Evolutionary conservation across 768 basidiomycete genomes (phyloP), one percentile per base, ranked within the genome.

Genomic region (Auriscalpium vulgare): DNA sequence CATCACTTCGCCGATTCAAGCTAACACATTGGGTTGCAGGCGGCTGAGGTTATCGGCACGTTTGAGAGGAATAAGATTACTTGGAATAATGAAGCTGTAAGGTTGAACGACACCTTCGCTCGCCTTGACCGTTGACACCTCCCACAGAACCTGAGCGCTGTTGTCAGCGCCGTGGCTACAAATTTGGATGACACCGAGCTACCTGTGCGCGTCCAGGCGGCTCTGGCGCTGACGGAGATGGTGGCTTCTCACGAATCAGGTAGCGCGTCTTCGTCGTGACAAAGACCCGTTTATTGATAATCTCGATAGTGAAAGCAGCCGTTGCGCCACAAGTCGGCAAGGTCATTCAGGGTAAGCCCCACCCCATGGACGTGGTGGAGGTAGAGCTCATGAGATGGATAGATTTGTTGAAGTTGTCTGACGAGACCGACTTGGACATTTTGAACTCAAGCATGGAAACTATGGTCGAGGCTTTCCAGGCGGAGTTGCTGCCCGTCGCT

Each of bases 331-430:
- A 85, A 64, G 86, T 93, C 43, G 90, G 85, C 50, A 89, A 92
- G 68, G 88, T 95, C 67, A 83, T 95, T 56, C 88, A 92, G 75
- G 87, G 89, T 87, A 43, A 43, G 17, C 36, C 19, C 36, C 50
- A 36, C n/a, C 53, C 38, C 19, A 47, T 51, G 51, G 54, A 49
- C 11, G 51, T 43, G 48, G 23, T 51, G 13, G 2, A n/a, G 8
- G 16, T 7, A 38, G 29, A 29, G 29, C 21, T 38, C 35, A 17
- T 17, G 1, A 17, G 37, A 19, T 44, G 1, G n/a, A 13, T 58
- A 90, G 90, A 88, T 66, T 74, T 94, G n/a, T 78, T 94, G 63
- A 91, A 90, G 68, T 77, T 95, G 46, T 84, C 88, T n/a, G 88
- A 93, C 66, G 89, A 94, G 70, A 91, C 90, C 47, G 92, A 95